Evolutionary conservation across 225 moss, liverwort and hornwort genomes (phyloP).

Genomic region (Neckera pumila): DNA sequence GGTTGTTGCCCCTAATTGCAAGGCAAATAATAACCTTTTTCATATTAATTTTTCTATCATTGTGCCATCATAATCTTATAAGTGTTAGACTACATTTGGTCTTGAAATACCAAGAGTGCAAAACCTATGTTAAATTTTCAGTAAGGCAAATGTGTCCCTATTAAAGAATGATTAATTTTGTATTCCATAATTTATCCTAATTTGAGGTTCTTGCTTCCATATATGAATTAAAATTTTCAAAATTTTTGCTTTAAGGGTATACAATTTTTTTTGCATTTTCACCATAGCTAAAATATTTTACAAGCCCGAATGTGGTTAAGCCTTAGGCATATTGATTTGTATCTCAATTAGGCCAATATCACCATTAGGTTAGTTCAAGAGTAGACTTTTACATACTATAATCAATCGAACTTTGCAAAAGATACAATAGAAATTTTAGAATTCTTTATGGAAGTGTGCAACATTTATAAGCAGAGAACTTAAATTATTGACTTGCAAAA

Average conservation of each 20-base stretch:
- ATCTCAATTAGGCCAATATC: neutral
- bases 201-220: neutral
- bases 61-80: too few species aligned
- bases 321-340: neutral
- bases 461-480: too few species aligned
- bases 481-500: fast-evolving
- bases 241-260: fast-evolving
- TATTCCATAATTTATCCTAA: fast-evolving
- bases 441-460: neutral
- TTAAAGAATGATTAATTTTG: too few species aligned
- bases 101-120: too few species aligned
- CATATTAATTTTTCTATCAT: too few species aligned
- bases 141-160: too few species aligned
- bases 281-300: fast-evolving
- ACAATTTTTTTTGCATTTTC: neutral
- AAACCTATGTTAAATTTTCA: too few species aligned
- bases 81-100: too few species aligned
- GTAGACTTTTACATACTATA: neutral
- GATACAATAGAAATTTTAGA: too few species aligned
- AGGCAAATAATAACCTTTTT: too few species aligned
- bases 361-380: neutral
- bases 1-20: too few species aligned
- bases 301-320: neutral
- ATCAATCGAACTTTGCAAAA: neutral
- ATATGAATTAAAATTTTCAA: neutral